These are phyloP conservation scores for Coniochaeta prunicola DNA, from an alignment of 2,329 filamentous ascomycete genomes.

Conservation along the genomic window DNA sequence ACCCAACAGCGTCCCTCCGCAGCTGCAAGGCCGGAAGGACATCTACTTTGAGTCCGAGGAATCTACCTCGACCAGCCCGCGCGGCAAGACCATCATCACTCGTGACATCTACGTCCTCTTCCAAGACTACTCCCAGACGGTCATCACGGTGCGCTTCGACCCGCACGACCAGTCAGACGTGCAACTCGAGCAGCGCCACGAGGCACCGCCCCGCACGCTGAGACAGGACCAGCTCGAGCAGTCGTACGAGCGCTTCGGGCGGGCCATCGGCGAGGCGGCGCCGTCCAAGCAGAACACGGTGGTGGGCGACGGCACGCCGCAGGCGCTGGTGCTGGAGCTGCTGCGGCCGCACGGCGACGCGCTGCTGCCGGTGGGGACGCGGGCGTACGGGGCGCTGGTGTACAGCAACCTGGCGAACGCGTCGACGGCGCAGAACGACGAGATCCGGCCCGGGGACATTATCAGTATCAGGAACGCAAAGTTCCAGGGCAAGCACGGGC, in stretches of 20 bases:
- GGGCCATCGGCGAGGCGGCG: constrained; percentile 65
- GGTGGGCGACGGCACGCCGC: constrained; percentile 77
- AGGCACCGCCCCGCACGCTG: constrained; percentile 70
- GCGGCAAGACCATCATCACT: constrained; percentile 58
- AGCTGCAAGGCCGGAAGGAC: constrained; percentile 75
- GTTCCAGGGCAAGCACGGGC: constrained; percentile 91
- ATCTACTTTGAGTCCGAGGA: constrained; percentile 79
- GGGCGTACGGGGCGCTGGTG: constrained; percentile 83
- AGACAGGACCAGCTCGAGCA: constrained; percentile 91
- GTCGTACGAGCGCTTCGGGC: constrained; percentile 74
- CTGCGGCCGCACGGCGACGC: constrained; percentile 67
- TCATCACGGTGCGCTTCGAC: constrained; percentile 76
- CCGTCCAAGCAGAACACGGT: constrained; percentile 68
- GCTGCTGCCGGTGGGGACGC: constrained; percentile 76
- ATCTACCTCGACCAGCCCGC: constrained; percentile 54
- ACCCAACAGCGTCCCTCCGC: constrained; percentile 69
- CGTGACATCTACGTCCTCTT: constrained; percentile 85
- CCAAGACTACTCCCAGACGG: constrained; percentile 92
- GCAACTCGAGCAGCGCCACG: constrained; percentile 76
- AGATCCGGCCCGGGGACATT: constrained; percentile 88
- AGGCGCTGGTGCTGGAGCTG: constrained; percentile 70
- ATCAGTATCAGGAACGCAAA: constrained; percentile 86
- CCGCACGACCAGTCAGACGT: constrained; percentile 65
- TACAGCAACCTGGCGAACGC: constrained; percentile 96
- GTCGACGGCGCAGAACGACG: constrained; percentile 80